These are phyloP conservation scores for Wallacemonas collosoma DNA, from an alignment of 208 protist species.

Conservation along the genomic window DNA sequence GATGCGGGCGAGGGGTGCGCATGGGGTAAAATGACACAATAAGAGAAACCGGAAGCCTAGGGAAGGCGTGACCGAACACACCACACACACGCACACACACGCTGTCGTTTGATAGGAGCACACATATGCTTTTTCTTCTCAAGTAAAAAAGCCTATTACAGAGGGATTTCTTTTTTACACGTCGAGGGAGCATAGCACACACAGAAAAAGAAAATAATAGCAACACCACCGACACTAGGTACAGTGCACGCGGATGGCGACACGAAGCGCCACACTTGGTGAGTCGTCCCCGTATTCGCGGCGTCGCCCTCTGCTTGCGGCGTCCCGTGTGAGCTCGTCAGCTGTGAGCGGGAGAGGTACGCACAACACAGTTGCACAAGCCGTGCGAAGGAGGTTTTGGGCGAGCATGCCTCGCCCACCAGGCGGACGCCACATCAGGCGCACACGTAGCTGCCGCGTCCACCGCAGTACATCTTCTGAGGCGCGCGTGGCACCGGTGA, in stretches of 20 bases:
- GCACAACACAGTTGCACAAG: slow-evolving; percentile 28
- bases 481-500: slow-evolving; percentile 9
- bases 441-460: slow-evolving; percentile 23
- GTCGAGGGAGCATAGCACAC: neutral
- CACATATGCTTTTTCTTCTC: too few relatives aligned
- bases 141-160: too few relatives aligned
- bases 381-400: slow-evolving; percentile 26
- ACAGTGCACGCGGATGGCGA: slow-evolving; percentile 2
- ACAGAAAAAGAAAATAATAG: slow-evolving; percentile 11
- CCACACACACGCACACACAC: too few relatives aligned
- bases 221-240: neutral
- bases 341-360: slow-evolving; percentile 1
- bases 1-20: too few relatives aligned
- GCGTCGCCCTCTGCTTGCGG: neutral
- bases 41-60: too few relatives aligned
- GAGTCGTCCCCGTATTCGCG: neutral
- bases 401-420: slow-evolving; percentile 11
- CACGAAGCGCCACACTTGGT: neutral
- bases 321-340: neutral
- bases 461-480: slow-evolving; percentile 33
- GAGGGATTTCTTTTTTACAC: too few relatives aligned
- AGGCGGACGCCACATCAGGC: slow-evolving; percentile 29
- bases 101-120: too few relatives aligned
- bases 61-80: too few relatives aligned
- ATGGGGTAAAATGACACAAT: too few relatives aligned